Evolutionary conservation across 2,329 filamentous ascomycete genomes (phyloP).

Genomic region (Incumbomyces delicatus): DNA sequence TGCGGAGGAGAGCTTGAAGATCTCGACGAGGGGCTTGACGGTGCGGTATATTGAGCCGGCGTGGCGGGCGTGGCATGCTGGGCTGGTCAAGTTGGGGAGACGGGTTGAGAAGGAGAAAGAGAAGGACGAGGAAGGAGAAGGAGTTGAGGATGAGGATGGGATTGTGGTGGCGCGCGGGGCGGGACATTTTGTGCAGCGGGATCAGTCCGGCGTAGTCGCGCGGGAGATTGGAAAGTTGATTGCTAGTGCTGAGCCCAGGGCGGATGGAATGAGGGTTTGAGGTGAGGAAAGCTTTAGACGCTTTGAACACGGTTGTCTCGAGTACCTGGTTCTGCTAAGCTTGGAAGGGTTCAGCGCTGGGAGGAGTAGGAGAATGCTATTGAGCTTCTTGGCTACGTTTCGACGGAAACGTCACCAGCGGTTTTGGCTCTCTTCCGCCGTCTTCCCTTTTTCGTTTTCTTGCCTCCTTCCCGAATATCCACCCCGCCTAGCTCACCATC

Average conservation of each 20-base stretch:
- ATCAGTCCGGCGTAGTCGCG: conserved; percentile 41
- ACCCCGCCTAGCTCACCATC: conserved; percentile 24
- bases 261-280: too few species aligned
- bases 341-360: too few species aligned
- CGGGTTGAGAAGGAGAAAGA: too few species aligned
- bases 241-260: too few species aligned
- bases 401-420: neutral
- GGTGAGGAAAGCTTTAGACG: too few species aligned
- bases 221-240: conserved; percentile 20
- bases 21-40: conserved; percentile 28
- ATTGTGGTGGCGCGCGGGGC: conserved; percentile 40
- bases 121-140: conserved; percentile 35
- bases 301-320: too few species aligned
- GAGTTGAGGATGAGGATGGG: conserved; percentile 31
- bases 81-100: too few species aligned
- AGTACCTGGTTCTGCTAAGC: too few species aligned
- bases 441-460: conserved; percentile 37
- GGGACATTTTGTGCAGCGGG: conserved; percentile 48
- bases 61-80: conserved; percentile 46
- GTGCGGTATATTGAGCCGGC: conserved; percentile 44
- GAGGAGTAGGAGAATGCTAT: too few species aligned
- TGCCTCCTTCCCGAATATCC: conserved; percentile 34
- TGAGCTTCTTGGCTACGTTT: too few species aligned
- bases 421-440: conserved; percentile 29
- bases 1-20: conserved; percentile 28